These are phyloP conservation scores for Pisolithus orientalis DNA, from an alignment of 768 basidiomycete species.

Conservation along the genomic window DNA sequence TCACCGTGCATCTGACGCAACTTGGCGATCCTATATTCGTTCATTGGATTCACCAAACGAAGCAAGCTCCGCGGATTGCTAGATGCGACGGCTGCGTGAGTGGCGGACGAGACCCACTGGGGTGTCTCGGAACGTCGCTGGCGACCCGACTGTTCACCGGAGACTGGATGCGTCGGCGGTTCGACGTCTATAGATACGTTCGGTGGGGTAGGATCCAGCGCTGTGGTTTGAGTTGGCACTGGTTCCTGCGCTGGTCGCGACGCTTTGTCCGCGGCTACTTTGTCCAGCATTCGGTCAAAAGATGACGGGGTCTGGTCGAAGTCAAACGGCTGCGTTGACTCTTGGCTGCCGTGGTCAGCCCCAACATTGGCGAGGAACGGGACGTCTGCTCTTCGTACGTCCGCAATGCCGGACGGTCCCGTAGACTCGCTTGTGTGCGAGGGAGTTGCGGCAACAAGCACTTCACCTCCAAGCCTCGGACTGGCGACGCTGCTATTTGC, in stretches of 20 bases:
- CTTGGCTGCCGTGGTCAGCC: conserved; percentile 13
- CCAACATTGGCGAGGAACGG: conserved; percentile 7
- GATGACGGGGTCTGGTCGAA: conserved; percentile 36
- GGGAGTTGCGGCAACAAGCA: conserved; percentile 54
- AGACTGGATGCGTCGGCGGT: background rate
- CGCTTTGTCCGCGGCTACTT: conserved; percentile 18
- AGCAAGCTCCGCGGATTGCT: conserved; percentile 26
- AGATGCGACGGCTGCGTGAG: conserved; percentile 11
- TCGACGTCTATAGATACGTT: conserved; percentile 2
- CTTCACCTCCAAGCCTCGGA: conserved; percentile 9
- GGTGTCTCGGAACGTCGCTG: conserved; percentile 9
- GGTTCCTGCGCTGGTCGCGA: conserved; percentile 17
- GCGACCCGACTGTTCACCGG: conserved; percentile 1
- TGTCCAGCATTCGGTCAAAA: conserved; percentile 34
- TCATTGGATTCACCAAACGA: conserved; percentile 28
- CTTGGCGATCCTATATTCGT: conserved; percentile 24
- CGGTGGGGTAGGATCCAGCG: conserved; percentile 5
- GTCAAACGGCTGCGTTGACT: conserved; percentile 27
- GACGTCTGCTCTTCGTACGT: conserved; percentile 10
- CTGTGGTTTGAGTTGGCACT: conserved; percentile 10
- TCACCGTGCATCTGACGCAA: conserved; percentile 18
- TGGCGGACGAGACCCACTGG: conserved; percentile 16
- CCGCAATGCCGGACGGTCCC: conserved; percentile 1
- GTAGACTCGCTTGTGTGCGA: conserved; percentile 31
- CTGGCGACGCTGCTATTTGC: conserved; percentile 5